Percentiles rank a stretch among this genome's conserved stretches.
Evolutionary conservation across 495 filamentous ascomycete genomes (phyloP).

Genomic region (Xylaria scruposa): DNA sequence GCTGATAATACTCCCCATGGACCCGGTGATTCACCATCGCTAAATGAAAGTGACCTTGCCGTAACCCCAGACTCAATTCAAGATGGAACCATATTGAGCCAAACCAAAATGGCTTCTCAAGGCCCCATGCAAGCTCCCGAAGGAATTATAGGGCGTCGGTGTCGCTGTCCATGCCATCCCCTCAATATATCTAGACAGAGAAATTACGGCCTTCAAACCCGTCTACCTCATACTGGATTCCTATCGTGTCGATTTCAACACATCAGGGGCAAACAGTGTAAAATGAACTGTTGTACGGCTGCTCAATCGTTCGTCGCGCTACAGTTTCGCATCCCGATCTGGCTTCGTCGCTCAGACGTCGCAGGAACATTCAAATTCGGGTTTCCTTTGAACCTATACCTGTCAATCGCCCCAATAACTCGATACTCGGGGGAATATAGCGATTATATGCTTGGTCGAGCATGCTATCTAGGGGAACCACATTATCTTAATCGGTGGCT

Average conservation of each 20-base stretch:
- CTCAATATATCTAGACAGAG: not conserved
- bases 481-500: not conserved
- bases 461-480: not conserved
- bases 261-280: not conserved
- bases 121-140: not conserved
- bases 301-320: not conserved
- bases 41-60: too few species aligned
- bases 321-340: not conserved
- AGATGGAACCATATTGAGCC: not conserved
- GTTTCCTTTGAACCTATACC: not conserved
- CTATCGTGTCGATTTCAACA: not conserved
- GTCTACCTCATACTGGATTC: not conserved
- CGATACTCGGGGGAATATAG: not conserved
- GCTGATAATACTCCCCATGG: not conserved
- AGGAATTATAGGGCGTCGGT: not conserved
- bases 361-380: not conserved
- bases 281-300: constrained; percentile 1
- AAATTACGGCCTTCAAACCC: not conserved
- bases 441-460: not conserved
- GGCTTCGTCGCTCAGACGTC: not conserved
- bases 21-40: not conserved
- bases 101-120: not conserved
- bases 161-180: not conserved
- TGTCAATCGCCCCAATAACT: not conserved
- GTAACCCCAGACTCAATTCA: not conserved